Conservation (phyloP, 176 grass and related monocot species). For the Musa schizocarpa region DNA sequence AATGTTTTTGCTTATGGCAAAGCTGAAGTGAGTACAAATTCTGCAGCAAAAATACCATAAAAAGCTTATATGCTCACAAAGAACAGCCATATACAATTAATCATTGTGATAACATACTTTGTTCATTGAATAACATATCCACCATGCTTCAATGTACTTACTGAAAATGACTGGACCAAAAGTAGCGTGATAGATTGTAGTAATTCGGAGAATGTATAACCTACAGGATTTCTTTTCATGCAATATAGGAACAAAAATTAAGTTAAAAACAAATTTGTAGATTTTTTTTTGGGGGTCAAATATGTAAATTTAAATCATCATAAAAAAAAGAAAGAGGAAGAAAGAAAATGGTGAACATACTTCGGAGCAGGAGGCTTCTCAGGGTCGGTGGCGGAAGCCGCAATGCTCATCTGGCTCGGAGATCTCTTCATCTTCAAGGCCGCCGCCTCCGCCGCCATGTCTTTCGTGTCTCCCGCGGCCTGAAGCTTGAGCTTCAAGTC, state of each 20-base stretch:
- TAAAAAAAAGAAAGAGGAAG: not conserved
- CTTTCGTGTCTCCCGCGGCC: slow-evolving; percentile 31
- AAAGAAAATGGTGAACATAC: slow-evolving; percentile 21
- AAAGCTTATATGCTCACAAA: too few relatives aligned
- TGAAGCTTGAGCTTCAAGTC: slow-evolving; percentile 76
- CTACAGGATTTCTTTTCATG: too few relatives aligned
- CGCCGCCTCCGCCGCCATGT: slow-evolving; percentile 26
- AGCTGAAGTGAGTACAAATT: too few relatives aligned
- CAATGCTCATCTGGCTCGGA: slow-evolving; percentile 33
- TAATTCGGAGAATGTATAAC: too few relatives aligned
- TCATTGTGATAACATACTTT: too few relatives aligned
- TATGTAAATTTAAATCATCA: not conserved
- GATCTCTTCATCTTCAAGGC: slow-evolving; percentile 28
- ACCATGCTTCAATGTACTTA: too few relatives aligned
- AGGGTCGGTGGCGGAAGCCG: slow-evolving; percentile 31
- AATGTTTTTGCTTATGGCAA: too few relatives aligned
- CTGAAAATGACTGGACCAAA: too few relatives aligned
- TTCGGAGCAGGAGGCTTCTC: slow-evolving; percentile 82
- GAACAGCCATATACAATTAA: too few relatives aligned
- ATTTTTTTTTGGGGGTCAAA: not conserved
- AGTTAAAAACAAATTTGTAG: slow-evolving; percentile 14
- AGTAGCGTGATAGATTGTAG: too few relatives aligned
- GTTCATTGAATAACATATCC: too few relatives aligned
- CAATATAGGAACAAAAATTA: not conserved
- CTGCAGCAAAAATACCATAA: too few relatives aligned